Conservation (phyloP, 2,329 filamentous ascomycete species). For the Diplodia seriata region DNA sequence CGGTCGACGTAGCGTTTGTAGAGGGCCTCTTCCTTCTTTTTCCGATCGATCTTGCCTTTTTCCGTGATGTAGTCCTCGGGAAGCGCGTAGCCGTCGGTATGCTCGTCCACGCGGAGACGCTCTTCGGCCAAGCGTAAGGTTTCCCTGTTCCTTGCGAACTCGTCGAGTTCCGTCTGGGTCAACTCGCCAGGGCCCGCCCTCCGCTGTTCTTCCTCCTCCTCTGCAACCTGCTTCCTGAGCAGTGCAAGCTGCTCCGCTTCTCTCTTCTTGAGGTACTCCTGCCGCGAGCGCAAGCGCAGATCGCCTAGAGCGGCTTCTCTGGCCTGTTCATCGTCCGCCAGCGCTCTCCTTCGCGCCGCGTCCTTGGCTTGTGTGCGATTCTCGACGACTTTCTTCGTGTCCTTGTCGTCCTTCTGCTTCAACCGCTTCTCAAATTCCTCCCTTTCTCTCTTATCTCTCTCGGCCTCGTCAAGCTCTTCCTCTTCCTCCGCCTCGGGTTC, state of each 20-base stretch:
- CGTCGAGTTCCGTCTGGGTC: slow-evolving; percentile 79
- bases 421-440: slow-evolving; percentile 81
- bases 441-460: slow-evolving; percentile 66
- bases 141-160: slow-evolving; percentile 89
- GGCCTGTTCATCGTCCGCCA: slow-evolving; percentile 70
- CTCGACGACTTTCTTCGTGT: slow-evolving; percentile 72
- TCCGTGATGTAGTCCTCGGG: slow-evolving; percentile 96
- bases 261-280: slow-evolving; percentile 92
- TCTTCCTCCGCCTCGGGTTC: slow-evolving; percentile 52
- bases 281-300: slow-evolving; percentile 80
- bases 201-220: slow-evolving; percentile 80
- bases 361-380: slow-evolving; percentile 63
- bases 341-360: slow-evolving; percentile 65
- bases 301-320: slow-evolving; percentile 78
- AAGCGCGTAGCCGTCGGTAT: slow-evolving; percentile 89
- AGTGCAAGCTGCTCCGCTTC: slow-evolving; percentile 85
- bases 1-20: slow-evolving; percentile 90
- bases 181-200: slow-evolving; percentile 74
- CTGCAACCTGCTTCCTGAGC: slow-evolving; percentile 86
- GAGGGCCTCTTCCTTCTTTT: slow-evolving; percentile 86
- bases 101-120: slow-evolving; percentile 84
- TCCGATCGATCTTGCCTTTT: slow-evolving; percentile 85
- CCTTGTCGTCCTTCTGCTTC: slow-evolving; percentile 72
- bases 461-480: slow-evolving; percentile 34
- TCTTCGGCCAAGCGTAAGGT: slow-evolving; percentile 79